Evolutionary conservation across 345 rosid species (phyloP), one percentile per base, ranked within the genome.

Genomic region (Salix exigua): DNA sequence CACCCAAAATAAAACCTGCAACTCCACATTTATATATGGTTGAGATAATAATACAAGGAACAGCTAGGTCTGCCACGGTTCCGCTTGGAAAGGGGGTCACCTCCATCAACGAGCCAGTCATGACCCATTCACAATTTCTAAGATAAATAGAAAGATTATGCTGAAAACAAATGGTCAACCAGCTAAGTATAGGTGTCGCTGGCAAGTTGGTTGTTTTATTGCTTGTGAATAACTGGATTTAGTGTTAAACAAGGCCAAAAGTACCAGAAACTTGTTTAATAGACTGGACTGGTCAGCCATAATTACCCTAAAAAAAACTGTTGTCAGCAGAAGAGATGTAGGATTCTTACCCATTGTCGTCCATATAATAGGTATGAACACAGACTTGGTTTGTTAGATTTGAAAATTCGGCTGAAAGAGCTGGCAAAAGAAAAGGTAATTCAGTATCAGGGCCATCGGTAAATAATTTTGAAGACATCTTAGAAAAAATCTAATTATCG

Each of bases 321-420:
- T 37, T 48, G 26, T 28, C 16, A 68, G 11, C 73, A 28, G 60
- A 38, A 72, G 35, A 21, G 48, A 42, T 65, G 61, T 37, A 68
- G 8, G n/a, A 46, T 71, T 17, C 92, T 86, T 89, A 96, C 99
- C 99, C 97, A 96, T 86, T 77, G 85, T 37, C 91, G 88, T 77
- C 94, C 97, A 67, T 88, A 75, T 14, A 94, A 81, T 65, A 94
- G 82, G 79, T 80, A 77, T 0, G 97, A 86, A 80, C 79, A 80
- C 51, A 86, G 42, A 79, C 83, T 83, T 58, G 98, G 92, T 79
- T 79, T 88, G 77, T 76, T 90, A 89, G 88, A 92, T 75, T 92
- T 91, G 90, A 94, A 94, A 75, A 92, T 88, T 81, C 91, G 87
- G 77, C 97, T 94, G 87, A 96, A 94, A 84, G 86, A 88, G 80